Evolutionary conservation across 768 basidiomycete species (phyloP).

Genomic region (Kwoniella heveanensis): DNA sequence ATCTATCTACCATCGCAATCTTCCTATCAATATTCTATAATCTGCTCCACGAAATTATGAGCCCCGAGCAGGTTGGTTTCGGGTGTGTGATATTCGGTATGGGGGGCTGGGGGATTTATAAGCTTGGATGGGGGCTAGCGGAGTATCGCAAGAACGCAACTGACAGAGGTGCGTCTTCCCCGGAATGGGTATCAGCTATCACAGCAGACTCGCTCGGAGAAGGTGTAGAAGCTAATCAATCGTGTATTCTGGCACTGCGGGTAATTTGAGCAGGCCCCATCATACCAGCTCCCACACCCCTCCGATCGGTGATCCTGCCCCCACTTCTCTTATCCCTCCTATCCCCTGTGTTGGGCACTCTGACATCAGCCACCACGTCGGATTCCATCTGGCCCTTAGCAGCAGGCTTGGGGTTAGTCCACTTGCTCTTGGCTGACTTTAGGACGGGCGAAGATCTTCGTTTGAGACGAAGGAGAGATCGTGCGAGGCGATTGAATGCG

Average conservation of each 20-base stretch:
- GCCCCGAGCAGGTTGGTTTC: slow-evolving; percentile 35
- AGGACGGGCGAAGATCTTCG: slow-evolving; percentile 42
- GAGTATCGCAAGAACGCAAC: background rate
- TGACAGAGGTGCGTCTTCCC: background rate
- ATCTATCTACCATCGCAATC: slow-evolving; percentile 74
- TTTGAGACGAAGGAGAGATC: slow-evolving; percentile 23
- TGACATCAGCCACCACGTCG: slow-evolving; percentile 91
- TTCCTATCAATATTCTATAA: slow-evolving; percentile 73
- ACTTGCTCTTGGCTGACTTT: slow-evolving; percentile 78
- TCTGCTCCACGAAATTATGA: slow-evolving; percentile 25
- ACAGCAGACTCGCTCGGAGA: too few relatives aligned
- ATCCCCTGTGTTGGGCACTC: slow-evolving; percentile 84
- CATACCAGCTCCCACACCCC: slow-evolving; percentile 38
- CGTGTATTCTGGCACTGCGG: too few relatives aligned
- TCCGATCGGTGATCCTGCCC: slow-evolving; percentile 64
- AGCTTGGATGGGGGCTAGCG: slow-evolving; percentile 37
- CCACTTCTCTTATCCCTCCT: slow-evolving; percentile 86
- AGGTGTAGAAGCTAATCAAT: too few relatives aligned
- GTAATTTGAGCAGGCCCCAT: too few relatives aligned
- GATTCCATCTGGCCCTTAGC: slow-evolving; percentile 96
- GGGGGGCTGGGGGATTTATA: slow-evolving; percentile 20
- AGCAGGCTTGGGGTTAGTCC: slow-evolving; percentile 78
- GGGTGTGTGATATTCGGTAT: slow-evolving; percentile 26
- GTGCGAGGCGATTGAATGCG: slow-evolving; percentile 5
- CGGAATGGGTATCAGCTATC: too few relatives aligned